Evolutionary conservation across 2,329 filamentous ascomycete species (phyloP), one percentile per base, ranked within the genome.

Genomic region (Fusarium burgessii): DNA sequence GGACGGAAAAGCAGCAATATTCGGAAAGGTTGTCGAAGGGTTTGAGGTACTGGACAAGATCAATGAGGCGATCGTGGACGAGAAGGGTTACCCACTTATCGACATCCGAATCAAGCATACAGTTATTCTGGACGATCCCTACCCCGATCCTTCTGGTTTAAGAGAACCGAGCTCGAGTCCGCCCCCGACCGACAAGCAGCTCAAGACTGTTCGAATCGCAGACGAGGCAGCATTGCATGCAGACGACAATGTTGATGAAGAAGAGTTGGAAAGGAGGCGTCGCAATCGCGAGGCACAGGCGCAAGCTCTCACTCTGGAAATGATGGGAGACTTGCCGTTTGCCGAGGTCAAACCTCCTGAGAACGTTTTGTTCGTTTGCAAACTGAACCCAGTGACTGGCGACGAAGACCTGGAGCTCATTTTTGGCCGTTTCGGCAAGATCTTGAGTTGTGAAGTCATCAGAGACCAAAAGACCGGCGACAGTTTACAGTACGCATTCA

Each of bases 291-390:
- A 99, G 80, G 96, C 96, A 9, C 90, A 95, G 68, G 95, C 95
- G 1, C 96, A 98, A 80, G 96, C 96, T 2, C 84, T 99, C 76
- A 98, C 95, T 3, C 87, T 99, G 50, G 96, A 99, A 83, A 97
- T 99, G 91, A 96, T 99, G 82, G 96, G 96, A 45, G 96, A 99
- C 80, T 84, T 99, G 63, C 96, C 96, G 7, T 99, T 98, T 80
- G 96, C 96, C 64, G 96, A 99, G 82, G 95, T 99, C 75, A 97
- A 95, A 76, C 96, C 96, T 7, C 96, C 96, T 0, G 96, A 99
- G 83, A 98, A 99, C 80, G 91, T 99, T 17, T 86, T 99, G 4
- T 99, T 99, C 78, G 95, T 99, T 45, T 99, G 96, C 91, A 99
- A 99, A 80, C 86, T 99, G 45, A 99, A 99, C 76, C 96, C 96